Conservation (phyloP, 345 rosid genomes). For the Lumnitzera racemosa region DNA sequence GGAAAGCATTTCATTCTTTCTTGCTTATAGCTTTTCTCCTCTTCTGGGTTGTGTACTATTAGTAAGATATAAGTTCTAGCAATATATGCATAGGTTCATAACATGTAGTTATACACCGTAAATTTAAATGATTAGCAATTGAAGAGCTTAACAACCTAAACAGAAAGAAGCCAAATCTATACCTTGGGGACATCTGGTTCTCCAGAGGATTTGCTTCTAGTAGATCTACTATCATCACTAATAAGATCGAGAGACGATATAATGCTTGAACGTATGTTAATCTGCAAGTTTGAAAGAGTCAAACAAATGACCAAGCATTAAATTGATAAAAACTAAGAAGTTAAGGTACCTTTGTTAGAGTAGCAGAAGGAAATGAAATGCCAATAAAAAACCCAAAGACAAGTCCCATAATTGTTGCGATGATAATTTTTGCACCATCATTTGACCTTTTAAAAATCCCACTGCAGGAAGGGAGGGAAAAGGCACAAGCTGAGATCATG, state of each 20-base stretch:
- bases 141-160: too few relatives aligned
- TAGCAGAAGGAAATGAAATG: slow-evolving; percentile 54
- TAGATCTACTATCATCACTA: slow-evolving; percentile 21
- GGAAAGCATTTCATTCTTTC: too few relatives aligned
- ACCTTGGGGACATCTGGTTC: slow-evolving; percentile 40
- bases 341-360: slow-evolving; percentile 52
- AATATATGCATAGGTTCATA: too few relatives aligned
- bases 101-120: too few relatives aligned
- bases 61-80: too few relatives aligned
- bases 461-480: slow-evolving; percentile 30
- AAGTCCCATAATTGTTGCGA: slow-evolving; percentile 51
- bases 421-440: slow-evolving; percentile 42
- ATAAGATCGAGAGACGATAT: slow-evolving; percentile 38
- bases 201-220: slow-evolving; percentile 30
- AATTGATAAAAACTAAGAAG: slow-evolving; percentile 6
- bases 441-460: slow-evolving; percentile 52
- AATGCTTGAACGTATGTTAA: slow-evolving; percentile 52
- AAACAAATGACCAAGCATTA: slow-evolving; percentile 7
- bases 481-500: slow-evolving; percentile 1
- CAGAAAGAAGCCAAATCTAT: neutral
- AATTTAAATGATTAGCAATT: too few relatives aligned
- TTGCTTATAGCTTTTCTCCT: too few relatives aligned
- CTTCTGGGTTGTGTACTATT: too few relatives aligned
- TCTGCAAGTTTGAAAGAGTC: slow-evolving; percentile 38
- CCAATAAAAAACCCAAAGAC: slow-evolving; percentile 75